Percentiles rank a stretch among this genome's conserved stretches.
Conservation (phyloP, 164 flowering plant species). For the Magnolia officinalis region DNA sequence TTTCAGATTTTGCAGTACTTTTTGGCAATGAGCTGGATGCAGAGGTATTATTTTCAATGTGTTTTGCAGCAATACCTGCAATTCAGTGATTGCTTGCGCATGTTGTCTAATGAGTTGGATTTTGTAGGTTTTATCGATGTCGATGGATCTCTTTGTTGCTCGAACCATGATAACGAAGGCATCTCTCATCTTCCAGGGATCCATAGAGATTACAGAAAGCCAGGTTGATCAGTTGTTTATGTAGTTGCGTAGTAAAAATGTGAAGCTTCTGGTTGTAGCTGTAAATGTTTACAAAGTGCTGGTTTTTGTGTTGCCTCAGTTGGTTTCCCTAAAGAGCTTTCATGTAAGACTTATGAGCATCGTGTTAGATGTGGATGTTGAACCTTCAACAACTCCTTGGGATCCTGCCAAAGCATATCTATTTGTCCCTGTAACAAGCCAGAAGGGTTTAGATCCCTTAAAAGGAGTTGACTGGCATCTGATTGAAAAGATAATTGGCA, state of each 20-base stretch:
- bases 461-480: constrained; percentile 78
- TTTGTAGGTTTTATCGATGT: constrained; percentile 91
- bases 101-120: constrained; percentile 10
- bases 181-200: constrained; percentile 70
- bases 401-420: constrained; percentile 96
- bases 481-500: constrained; percentile 42
- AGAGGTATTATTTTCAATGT: constrained; percentile 50
- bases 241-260: background rate
- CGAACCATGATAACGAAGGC: constrained; percentile 88
- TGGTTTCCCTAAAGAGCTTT: constrained; percentile 83
- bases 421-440: constrained; percentile 71
- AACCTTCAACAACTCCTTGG: constrained; percentile 97
- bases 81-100: background rate
- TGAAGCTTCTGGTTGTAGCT: background rate
- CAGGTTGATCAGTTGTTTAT: constrained; percentile 48
- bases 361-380: constrained; percentile 98
- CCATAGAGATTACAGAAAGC: constrained; percentile 54
- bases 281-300: background rate
- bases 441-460: constrained; percentile 43
- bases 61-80: background rate
- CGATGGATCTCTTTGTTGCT: constrained; percentile 97
- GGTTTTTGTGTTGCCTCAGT: constrained; percentile 39
- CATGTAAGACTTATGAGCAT: constrained; percentile 99
- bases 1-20: constrained; percentile 87
- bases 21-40: constrained; percentile 98